phyloP scores from a whole-genome alignment of 805 yeast genomes.

The Sugiyamaella americana region DNA sequence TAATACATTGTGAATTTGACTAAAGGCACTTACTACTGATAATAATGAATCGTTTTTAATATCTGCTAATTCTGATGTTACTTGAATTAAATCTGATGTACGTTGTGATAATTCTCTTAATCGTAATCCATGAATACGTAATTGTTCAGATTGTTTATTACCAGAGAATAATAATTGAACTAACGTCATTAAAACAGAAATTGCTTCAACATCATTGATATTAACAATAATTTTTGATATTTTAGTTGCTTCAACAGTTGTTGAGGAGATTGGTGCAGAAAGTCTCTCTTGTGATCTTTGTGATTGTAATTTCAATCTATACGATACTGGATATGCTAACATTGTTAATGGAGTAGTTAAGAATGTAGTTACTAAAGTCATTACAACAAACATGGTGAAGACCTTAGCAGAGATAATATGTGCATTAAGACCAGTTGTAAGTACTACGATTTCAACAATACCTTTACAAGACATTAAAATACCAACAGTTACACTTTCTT shows the following conservation, averaged over 20 bases:
- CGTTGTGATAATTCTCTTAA: slow-evolving; percentile 57
- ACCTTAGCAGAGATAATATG: slow-evolving; percentile 58
- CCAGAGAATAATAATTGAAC: slow-evolving; percentile 24
- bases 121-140: slow-evolving; percentile 45
- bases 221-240: slow-evolving; percentile 20
- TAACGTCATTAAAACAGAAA: slow-evolving; percentile 29
- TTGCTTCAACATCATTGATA: slow-evolving; percentile 28
- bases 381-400: slow-evolving; percentile 73
- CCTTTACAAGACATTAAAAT: slow-evolving; percentile 85
- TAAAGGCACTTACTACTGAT: slow-evolving; percentile 15
- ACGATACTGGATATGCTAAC: slow-evolving; percentile 49
- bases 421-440: slow-evolving; percentile 67
- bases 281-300: slow-evolving; percentile 24
- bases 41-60: slow-evolving; percentile 15
- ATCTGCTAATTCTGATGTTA: slow-evolving; percentile 39
- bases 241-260: slow-evolving; percentile 17
- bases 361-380: slow-evolving; percentile 76
- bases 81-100: slow-evolving; percentile 63
- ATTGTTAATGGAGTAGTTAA: slow-evolving; percentile 72
- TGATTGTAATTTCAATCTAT: slow-evolving; percentile 18
- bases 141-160: neutral
- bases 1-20: slow-evolving; percentile 15
- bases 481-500: slow-evolving; percentile 73
- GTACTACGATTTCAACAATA: slow-evolving; percentile 75
- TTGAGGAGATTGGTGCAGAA: slow-evolving; percentile 19